Percentiles rank a stretch among this genome's conserved stretches.
Conservation (phyloP, 441 rosid species). For the Pelargonium fulgidum region DNA sequence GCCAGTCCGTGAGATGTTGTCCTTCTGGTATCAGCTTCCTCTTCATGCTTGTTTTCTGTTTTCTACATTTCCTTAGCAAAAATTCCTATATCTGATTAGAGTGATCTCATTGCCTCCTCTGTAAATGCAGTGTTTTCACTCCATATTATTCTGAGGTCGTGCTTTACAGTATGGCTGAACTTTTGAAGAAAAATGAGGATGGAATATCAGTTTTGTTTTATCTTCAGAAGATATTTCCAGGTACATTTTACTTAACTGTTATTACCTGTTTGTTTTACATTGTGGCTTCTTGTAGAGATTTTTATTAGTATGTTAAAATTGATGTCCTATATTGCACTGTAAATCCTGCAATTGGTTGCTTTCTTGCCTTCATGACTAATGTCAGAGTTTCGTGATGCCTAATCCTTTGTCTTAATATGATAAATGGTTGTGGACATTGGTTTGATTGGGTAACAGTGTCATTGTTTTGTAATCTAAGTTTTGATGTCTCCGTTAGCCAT, state of each 20-base stretch:
- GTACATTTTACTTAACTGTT: slow-evolving; percentile 30
- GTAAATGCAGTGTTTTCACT: slow-evolving; percentile 83
- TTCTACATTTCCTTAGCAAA: background rate
- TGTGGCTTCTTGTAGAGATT: background rate
- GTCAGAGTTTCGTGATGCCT: background rate
- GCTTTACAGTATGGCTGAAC: slow-evolving; percentile 89
- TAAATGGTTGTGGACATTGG: background rate
- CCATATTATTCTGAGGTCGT: slow-evolving; percentile 96
- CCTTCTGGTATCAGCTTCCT: slow-evolving; percentile 57
- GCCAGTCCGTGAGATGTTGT: slow-evolving; percentile 72
- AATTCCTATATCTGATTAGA: background rate
- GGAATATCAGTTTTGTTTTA: slow-evolving; percentile 94
- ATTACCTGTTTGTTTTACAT: background rate
- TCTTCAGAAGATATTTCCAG: slow-evolving; percentile 99
- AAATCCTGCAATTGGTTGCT: background rate
- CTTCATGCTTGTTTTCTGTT: background rate
- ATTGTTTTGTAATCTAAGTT: background rate
- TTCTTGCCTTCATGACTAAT: background rate
- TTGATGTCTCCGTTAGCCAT: background rate
- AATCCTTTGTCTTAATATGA: background rate
- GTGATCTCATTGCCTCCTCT: slow-evolving; percentile 7
- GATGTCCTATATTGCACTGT: background rate
- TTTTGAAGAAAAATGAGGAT: slow-evolving; percentile 86
- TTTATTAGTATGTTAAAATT: background rate
- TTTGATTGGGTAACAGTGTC: background rate